Base-by-base conservation (phyloP, 169 alveolate species). In the Theileria annulata region DNA sequence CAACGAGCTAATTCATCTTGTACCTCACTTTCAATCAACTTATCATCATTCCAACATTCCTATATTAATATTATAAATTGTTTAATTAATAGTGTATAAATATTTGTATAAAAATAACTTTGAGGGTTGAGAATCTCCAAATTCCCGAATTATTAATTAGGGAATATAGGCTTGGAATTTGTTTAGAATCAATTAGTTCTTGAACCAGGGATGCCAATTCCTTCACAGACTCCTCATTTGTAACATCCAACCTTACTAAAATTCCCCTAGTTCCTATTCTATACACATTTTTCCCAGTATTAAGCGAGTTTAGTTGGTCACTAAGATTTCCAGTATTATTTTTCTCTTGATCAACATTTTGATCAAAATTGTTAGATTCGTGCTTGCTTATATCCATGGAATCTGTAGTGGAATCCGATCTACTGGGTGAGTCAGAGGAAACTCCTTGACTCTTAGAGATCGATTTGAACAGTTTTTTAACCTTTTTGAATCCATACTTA, bases 131-230 rank as follows among this genome's bases (percentile, higher is more conserved):
- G 42, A 76, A 84, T 23, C 85, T 48, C 90, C 90, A 84, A 0
- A 84, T 84, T 10, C 79, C 90, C 8, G 90, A 86, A 49, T 84
- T 84, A 59, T 84, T 84, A 5, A 84, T 51, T 0, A 84, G 17
- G 13, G 90, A 49, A 30, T 71, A 72, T 0, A 84, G 28, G 54
- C 47, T 48, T 2, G 90, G 90, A 13, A 72, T 8, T 19, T 33
- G 37, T 13, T 17, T 33, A n/a, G 37, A 10, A 8, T 28, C 37
- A 8, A 69, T 27, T n/a, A 17, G 10, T 3, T 31, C 31, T 12
- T 19, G 15, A 13, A 71, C 42, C 15, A 30, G 49, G 17, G 30
- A 30, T 13, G 51, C 42, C 25, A 73, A 30, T 10, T 17, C 27
- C 75, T 68, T 79, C 3, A 84, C 73, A 2, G 80, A 70, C 8